Evolutionary conservation across 352 stramenopile species (phyloP), one percentile per base, ranked within the genome.

Genomic region (Thraustotheca clavata): DNA sequence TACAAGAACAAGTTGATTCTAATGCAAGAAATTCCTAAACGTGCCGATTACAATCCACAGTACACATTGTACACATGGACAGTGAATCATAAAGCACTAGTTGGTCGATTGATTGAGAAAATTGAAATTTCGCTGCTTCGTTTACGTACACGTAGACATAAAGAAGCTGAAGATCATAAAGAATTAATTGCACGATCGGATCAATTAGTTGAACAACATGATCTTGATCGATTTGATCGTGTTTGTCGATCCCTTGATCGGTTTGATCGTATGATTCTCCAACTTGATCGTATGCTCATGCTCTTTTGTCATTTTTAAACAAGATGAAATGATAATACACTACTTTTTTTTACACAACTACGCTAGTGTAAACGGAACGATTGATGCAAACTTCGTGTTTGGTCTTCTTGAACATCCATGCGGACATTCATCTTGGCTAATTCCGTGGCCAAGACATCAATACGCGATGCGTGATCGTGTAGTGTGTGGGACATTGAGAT

Each of bases 41-140:
- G 86, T 22, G 81, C 83, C 7, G 86, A 95, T 67, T 86, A 95
- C 61, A 95, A 92, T 60, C 86, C 86, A n/a, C 82, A 84, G 43
- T 91, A 89, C 63, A 95, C 86, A 14, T 72, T 95, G 43, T 95
- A 86, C 63, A 91, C 76, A 67, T 95, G 86, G 86, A 91, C 82
- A 0, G 78, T 93, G 27, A 79, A 94, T 62, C 75, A 86, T 49
- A 75, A 71, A 20, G 70, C 77, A 38, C 82, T 91, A 73, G 80
- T 90, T 39, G 48, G 62, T 31, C 73, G 73, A 39, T 74, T 94
- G 39, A 49, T 73, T n/a, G 77, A 86, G 69, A 81, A 79, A 38
- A 69, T 90, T 20, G 75, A 90, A 60, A 74, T 85, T 24, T 82
- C 86, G 67, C 63, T 92, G n/a, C 80, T 76, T 49, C 81, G 79